phyloP scores from a whole-genome alignment of 352 stramenopile species.

The Saprolegnia diclina region DNA sequence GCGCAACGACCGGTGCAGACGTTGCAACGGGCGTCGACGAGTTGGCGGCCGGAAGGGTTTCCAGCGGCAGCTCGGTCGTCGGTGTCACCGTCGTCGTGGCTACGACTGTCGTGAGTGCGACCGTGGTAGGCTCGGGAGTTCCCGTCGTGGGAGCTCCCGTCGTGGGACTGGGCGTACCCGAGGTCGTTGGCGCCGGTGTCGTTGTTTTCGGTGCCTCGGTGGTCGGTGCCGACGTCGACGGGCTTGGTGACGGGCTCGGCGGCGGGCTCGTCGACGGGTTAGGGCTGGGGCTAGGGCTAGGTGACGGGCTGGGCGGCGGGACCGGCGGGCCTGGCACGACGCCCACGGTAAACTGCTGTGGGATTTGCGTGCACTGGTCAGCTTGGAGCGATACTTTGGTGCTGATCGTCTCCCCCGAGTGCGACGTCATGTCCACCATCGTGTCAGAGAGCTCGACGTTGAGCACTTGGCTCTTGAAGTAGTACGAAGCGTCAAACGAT shows the following conservation, averaged over 20 bases:
- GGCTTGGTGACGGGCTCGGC: background rate
- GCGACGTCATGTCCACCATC: conserved; percentile 46
- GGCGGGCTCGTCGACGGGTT: background rate
- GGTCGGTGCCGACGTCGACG: conserved; percentile 1
- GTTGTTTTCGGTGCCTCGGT: conserved; percentile 10
- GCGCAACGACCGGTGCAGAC: background rate
- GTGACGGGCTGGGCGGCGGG: conserved; percentile 22
- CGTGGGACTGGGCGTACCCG: conserved; percentile 27
- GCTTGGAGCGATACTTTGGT: conserved; percentile 51
- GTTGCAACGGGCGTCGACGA: background rate
- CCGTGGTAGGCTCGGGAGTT: background rate
- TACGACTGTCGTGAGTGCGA: background rate
- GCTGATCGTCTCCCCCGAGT: conserved; percentile 48
- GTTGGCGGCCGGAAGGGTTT: background rate
- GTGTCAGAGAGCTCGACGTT: conserved; percentile 18
- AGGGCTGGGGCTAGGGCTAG: conserved; percentile 1
- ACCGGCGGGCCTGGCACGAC: conserved; percentile 10
- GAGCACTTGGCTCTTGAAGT: conserved; percentile 22
- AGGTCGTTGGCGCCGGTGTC: conserved; percentile 23
- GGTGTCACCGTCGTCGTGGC: background rate
- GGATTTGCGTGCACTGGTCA: conserved; percentile 45
- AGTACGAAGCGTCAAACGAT: conserved; percentile 37
- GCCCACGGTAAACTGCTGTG: conserved; percentile 40
- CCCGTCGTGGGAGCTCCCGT: conserved; percentile 7
- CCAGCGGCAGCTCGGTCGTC: background rate